phyloP scores from a whole-genome alignment of 2,329 filamentous ascomycete species.

The Neonectria magnoliae region DNA sequence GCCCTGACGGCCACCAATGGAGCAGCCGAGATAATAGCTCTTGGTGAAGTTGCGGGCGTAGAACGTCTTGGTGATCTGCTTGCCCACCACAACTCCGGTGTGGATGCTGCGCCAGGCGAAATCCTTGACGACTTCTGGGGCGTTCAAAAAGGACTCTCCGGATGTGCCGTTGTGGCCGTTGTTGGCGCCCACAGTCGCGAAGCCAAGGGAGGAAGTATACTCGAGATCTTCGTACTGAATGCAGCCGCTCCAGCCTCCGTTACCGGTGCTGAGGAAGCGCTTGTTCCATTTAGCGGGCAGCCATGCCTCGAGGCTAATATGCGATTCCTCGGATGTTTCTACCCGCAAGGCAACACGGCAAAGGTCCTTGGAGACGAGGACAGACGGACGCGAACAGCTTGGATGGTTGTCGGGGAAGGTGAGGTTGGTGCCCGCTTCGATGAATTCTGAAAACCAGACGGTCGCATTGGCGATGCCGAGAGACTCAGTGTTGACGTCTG shows the following conservation, averaged over 20 bases:
- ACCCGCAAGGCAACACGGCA: constrained; percentile 29
- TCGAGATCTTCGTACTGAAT: constrained; percentile 59
- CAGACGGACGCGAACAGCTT: constrained; percentile 46
- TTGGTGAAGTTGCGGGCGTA: constrained; percentile 54
- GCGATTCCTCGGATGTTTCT: constrained; percentile 52
- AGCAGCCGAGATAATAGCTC: constrained; percentile 68
- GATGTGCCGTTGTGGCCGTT: constrained; percentile 60
- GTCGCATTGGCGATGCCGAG: constrained; percentile 6
- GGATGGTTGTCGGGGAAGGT: constrained; percentile 48
- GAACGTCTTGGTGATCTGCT: constrained; percentile 58
- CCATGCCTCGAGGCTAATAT: constrained; percentile 60
- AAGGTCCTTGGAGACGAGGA: constrained; percentile 33
- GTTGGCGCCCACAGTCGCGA: constrained; percentile 60
- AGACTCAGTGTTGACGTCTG: background rate
- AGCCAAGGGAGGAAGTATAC: constrained; percentile 55
- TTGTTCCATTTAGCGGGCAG: constrained; percentile 55
- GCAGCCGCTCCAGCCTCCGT: constrained; percentile 61
- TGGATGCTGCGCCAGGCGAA: constrained; percentile 54
- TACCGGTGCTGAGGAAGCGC: constrained; percentile 58
- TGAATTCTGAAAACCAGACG: constrained; percentile 10
- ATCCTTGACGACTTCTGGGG: constrained; percentile 49
- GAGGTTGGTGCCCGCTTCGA: constrained; percentile 16
- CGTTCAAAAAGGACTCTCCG: constrained; percentile 45
- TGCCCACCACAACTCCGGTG: constrained; percentile 59
- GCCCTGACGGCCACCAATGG: constrained; percentile 67